A percentile compares a stretch with the other conserved stretches of the same genome.
These are phyloP conservation scores for Kodamaea plutei DNA, from an alignment of 1,139 yeast species.

Conservation along the genomic window DNA sequence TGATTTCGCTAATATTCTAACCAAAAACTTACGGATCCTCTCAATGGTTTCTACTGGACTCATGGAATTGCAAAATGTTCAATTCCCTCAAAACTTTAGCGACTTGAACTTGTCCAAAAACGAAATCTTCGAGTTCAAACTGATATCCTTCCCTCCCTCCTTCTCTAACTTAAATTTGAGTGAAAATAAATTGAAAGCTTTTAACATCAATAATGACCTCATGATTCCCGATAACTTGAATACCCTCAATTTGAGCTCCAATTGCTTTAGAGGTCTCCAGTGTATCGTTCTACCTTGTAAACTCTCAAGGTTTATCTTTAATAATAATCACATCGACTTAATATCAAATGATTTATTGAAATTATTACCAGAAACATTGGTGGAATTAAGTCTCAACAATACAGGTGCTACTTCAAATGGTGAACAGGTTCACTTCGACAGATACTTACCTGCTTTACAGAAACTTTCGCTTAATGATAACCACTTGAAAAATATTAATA, in stretches of 20 bases:
- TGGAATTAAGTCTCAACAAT: conserved; percentile 9
- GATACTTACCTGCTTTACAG: conserved; percentile 2
- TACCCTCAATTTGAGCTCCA: conserved; percentile 14
- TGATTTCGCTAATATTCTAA: conserved; percentile 18
- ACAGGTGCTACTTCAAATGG: conserved; percentile 2
- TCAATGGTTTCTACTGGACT: conserved; percentile 23
- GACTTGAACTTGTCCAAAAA: conserved; percentile 17
- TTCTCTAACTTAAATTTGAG: conserved; percentile 14
- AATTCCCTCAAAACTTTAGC: conserved; percentile 17
- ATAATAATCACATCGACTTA: conserved; percentile 8
- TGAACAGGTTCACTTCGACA: conserved; percentile 1
- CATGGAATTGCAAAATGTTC: conserved; percentile 14
- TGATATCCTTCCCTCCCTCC: conserved; percentile 13
- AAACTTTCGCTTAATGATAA: conserved; percentile 5
- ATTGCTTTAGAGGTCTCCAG: conserved; percentile 10
- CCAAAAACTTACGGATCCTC: conserved; percentile 14
- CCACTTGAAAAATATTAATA: conserved; percentile 1
- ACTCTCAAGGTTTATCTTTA: conserved; percentile 9
- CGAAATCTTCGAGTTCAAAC: conserved; percentile 15
- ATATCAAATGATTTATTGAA: conserved; percentile 7
- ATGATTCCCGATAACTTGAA: conserved; percentile 8
- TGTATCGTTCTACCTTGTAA: conserved; percentile 9
- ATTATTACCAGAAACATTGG: conserved; percentile 9
- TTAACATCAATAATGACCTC: conserved; percentile 7
- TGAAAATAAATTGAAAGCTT: conserved; percentile 13